A percentile compares a stretch with the other conserved stretches of the same genome.
These are phyloP conservation scores for Nicotiana sylvestris DNA, from an alignment of 257 asterid genomes.

Conservation along the genomic window DNA sequence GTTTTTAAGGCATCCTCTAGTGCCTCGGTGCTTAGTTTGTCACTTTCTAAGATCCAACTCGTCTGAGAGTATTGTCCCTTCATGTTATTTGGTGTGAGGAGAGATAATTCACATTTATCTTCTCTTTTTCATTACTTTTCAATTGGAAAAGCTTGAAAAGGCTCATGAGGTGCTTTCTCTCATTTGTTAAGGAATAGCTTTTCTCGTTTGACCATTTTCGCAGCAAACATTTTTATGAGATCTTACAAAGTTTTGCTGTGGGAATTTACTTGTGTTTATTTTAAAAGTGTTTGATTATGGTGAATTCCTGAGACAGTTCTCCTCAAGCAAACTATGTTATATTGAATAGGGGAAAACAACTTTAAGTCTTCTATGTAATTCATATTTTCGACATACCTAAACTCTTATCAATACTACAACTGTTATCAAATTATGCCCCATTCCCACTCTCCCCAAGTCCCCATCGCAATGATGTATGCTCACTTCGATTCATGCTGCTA, in stretches of 20 bases:
- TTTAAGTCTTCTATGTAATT: neutral
- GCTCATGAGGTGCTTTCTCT: neutral
- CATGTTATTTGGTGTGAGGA: neutral
- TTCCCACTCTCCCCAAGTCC: neutral
- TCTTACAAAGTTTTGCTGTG: neutral
- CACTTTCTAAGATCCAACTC: neutral
- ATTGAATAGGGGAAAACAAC: neutral
- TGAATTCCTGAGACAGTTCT: too few relatives aligned
- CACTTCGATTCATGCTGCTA: neutral
- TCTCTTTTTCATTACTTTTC: neutral
- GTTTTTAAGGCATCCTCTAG: neutral
- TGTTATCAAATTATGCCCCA: neutral
- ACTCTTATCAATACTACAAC: neutral
- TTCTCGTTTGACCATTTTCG: neutral
- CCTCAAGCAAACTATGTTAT: neutral
- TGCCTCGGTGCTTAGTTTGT: neutral
- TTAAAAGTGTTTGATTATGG: too few relatives aligned
- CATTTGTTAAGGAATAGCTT: neutral
- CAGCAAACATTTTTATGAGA: neutral
- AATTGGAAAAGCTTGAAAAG: neutral
- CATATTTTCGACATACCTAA: neutral
- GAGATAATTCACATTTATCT: neutral
- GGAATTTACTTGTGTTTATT: neutral
- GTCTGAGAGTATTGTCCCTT: neutral
- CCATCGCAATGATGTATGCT: neutral